These are phyloP conservation scores for Wickerhamiella sorbophila DNA, from an alignment of 805 yeast genomes.

Conservation along the genomic window DNA sequence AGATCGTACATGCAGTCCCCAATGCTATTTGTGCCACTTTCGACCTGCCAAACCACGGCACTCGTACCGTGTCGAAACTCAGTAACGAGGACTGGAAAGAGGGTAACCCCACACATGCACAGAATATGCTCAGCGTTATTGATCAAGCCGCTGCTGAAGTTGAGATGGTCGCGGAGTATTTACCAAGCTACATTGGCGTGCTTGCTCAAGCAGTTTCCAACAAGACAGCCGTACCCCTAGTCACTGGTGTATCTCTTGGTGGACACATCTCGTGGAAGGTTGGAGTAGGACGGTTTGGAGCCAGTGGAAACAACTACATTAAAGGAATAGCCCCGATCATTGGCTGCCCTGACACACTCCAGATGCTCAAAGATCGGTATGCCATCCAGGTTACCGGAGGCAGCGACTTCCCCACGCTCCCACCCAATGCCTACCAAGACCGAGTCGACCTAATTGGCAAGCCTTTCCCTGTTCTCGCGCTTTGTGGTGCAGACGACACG, in stretches of 20 bases:
- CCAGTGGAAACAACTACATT: constrained; percentile 16
- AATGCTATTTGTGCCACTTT: constrained; percentile 33
- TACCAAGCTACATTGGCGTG: constrained; percentile 28
- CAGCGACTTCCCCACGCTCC: not conserved
- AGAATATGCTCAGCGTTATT: constrained; percentile 35
- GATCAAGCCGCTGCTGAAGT: constrained; percentile 37
- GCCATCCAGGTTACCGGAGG: not conserved
- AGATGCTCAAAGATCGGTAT: constrained; percentile 31
- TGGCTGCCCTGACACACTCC: constrained; percentile 35
- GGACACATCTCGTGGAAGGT: constrained; percentile 41
- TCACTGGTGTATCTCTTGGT: constrained; percentile 41
- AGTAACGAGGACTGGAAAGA: constrained; percentile 33
- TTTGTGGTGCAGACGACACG: constrained; percentile 26
- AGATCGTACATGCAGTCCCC: constrained; percentile 10
- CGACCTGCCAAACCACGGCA: constrained; percentile 46
- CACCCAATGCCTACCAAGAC: constrained; percentile 14
- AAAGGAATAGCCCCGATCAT: constrained; percentile 35
- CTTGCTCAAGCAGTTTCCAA: constrained; percentile 19
- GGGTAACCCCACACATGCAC: constrained; percentile 38
- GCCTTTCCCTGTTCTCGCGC: constrained; percentile 19
- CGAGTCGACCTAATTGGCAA: constrained; percentile 4
- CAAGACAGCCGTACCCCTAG: constrained; percentile 21
- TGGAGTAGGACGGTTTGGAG: constrained; percentile 31
- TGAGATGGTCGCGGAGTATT: constrained; percentile 30
- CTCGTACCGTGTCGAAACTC: constrained; percentile 26